Conservation (phyloP, 169 alveolate species). For the Perkinsus olseni region DNA sequence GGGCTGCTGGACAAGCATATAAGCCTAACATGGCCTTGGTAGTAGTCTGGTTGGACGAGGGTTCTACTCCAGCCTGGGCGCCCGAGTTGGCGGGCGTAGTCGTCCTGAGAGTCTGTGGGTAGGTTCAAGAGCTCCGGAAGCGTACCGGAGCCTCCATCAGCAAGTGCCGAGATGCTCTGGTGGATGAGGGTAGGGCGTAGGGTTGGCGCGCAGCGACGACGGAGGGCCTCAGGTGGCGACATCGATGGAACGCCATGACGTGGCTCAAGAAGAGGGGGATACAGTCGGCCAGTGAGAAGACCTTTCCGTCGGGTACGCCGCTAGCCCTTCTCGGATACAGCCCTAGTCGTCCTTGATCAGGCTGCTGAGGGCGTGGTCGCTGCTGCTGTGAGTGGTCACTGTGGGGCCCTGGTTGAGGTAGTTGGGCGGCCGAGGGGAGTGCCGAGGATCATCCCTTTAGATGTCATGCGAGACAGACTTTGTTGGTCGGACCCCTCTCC, state of each 20-base stretch:
- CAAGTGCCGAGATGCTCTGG: neutral
- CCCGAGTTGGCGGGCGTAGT: neutral
- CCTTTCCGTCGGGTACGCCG: neutral
- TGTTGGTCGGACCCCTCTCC: neutral
- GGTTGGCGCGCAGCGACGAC: neutral
- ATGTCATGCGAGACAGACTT: neutral
- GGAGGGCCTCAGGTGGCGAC: neutral
- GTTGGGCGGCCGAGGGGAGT: neutral
- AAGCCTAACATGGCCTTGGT: neutral
- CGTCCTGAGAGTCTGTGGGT: neutral
- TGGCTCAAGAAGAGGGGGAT: neutral
- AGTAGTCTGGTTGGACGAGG: neutral
- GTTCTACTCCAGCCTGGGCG: neutral
- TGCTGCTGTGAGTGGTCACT: neutral
- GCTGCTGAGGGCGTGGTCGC: neutral
- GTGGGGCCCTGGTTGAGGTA: neutral
- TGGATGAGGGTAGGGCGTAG: neutral
- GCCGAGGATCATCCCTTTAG: neutral
- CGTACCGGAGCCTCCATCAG: neutral
- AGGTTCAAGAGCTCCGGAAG: neutral
- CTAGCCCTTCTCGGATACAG: neutral
- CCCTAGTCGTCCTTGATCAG: neutral
- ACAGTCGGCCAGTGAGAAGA: neutral
- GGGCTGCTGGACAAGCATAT: neutral
- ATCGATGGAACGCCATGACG: neutral